A percentile compares a stretch with the other conserved stretches of the same genome.
phyloP scores from a whole-genome alignment of 805 yeast genomes.

The Kazachstania martiniae region DNA sequence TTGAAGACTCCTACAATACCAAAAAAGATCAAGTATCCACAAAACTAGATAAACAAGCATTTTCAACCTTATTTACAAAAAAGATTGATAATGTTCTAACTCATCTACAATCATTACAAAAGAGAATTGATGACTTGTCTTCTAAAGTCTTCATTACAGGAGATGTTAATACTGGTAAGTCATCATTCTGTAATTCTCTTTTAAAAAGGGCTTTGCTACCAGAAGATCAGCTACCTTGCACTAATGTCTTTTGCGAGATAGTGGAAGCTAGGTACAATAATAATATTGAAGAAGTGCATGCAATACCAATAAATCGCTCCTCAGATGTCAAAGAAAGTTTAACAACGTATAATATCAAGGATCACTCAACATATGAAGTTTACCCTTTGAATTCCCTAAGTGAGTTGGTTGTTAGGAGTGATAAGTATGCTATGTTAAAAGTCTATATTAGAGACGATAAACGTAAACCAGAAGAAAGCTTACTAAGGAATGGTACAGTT shows the following conservation, averaged over 20 bases:
- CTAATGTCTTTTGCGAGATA: slow-evolving; percentile 92
- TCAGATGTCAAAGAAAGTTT: slow-evolving; percentile 19
- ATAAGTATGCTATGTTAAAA: slow-evolving; percentile 59
- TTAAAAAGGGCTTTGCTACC: slow-evolving; percentile 71
- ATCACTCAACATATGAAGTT: slow-evolving; percentile 55
- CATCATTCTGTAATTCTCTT: slow-evolving; percentile 88
- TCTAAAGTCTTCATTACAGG: slow-evolving; percentile 96
- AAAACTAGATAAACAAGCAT: slow-evolving; percentile 53
- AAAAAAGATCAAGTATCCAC: slow-evolving; percentile 29
- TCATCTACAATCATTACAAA: slow-evolving; percentile 62
- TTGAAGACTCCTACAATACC: slow-evolving; percentile 15
- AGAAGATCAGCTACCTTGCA: slow-evolving; percentile 96
- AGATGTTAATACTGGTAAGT: slow-evolving; percentile 92
- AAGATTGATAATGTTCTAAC: slow-evolving; percentile 53
- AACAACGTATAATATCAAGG: slow-evolving; percentile 29
- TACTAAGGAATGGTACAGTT: slow-evolving; percentile 79
- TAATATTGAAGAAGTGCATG: slow-evolving; percentile 85
- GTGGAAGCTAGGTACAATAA: slow-evolving; percentile 70
- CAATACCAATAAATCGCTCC: slow-evolving; percentile 48
- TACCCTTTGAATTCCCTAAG: slow-evolving; percentile 47
- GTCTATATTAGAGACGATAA: slow-evolving; percentile 66
- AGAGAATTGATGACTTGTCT: slow-evolving; percentile 79
- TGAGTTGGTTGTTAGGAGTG: slow-evolving; percentile 63
- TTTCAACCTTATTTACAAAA: slow-evolving; percentile 58
- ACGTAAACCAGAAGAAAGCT: slow-evolving; percentile 52